Conservation (phyloP, 1,284 basidiomycete species). For the Rhizoctonia solani region DNA sequence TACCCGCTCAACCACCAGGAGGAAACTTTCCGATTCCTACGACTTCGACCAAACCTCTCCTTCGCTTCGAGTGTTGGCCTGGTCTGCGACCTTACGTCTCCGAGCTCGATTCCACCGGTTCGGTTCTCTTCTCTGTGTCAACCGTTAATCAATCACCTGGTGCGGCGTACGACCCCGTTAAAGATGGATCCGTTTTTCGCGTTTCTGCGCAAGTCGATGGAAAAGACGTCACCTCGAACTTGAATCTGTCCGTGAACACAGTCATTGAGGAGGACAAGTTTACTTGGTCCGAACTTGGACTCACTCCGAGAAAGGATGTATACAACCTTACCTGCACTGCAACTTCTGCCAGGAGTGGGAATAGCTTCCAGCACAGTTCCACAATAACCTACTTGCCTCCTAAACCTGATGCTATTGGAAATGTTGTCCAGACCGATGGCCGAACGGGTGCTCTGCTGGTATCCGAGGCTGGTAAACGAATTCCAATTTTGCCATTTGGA, state of each 20-base stretch:
- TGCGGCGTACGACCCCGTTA: slow-evolving; percentile 53
- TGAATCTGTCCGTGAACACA: slow-evolving; percentile 59
- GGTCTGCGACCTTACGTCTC: slow-evolving; percentile 69
- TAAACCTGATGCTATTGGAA: slow-evolving; percentile 48
- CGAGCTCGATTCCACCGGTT: slow-evolving; percentile 50
- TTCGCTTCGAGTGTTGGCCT: slow-evolving; percentile 69
- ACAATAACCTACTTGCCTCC: slow-evolving; percentile 62
- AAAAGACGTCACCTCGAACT: slow-evolving; percentile 48
- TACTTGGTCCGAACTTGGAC: slow-evolving; percentile 47
- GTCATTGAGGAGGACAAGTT: slow-evolving; percentile 54
- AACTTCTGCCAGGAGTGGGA: slow-evolving; percentile 40
- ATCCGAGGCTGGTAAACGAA: slow-evolving; percentile 52
- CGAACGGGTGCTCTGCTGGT: slow-evolving; percentile 69
- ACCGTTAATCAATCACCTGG: slow-evolving; percentile 56
- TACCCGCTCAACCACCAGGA: slow-evolving; percentile 14
- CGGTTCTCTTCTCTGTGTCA: slow-evolving; percentile 62
- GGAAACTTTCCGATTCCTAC: slow-evolving; percentile 55
- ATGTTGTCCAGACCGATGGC: slow-evolving; percentile 70
- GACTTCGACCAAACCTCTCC: slow-evolving; percentile 55
- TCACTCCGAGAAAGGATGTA: slow-evolving; percentile 53
- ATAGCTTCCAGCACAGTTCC: slow-evolving; percentile 55
- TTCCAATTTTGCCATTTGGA: slow-evolving; percentile 68
- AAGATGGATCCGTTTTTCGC: slow-evolving; percentile 44
- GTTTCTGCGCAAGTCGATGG: slow-evolving; percentile 54
- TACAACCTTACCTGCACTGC: slow-evolving; percentile 61